A percentile compares a stretch with the other conserved stretches of the same genome.
phyloP scores from a whole-genome alignment of 495 filamentous ascomycete genomes.

The Penicillium lividum region DNA sequence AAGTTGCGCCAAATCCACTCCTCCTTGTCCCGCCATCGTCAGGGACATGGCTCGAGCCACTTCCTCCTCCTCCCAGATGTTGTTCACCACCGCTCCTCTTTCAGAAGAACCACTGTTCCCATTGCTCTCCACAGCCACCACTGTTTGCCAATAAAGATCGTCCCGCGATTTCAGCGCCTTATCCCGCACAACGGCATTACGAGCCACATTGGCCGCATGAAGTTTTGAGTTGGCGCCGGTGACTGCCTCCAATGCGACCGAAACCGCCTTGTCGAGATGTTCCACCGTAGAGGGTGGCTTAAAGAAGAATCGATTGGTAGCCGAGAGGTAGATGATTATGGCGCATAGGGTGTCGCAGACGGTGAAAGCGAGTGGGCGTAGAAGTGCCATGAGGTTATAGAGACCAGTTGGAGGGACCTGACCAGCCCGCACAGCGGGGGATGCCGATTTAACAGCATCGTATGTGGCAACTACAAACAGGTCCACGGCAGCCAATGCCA shows the following conservation, averaged over 20 bases:
- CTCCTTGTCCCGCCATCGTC: slow-evolving; percentile 46
- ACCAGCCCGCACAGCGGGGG: slow-evolving; percentile 37
- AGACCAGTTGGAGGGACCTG: slow-evolving; percentile 47
- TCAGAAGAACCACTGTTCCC: slow-evolving; percentile 24
- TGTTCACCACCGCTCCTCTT: slow-evolving; percentile 25
- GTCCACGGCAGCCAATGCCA: slow-evolving; percentile 63
- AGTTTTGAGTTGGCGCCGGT: slow-evolving; percentile 51
- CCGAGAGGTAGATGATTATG: slow-evolving; percentile 65
- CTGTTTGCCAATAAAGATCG: slow-evolving; percentile 61
- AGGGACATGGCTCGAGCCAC: slow-evolving; percentile 55
- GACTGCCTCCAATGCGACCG: slow-evolving; percentile 40
- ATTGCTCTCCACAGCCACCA: slow-evolving; percentile 39
- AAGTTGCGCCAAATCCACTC: slow-evolving; percentile 50
- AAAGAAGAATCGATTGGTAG: slow-evolving; percentile 71
- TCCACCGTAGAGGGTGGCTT: slow-evolving; percentile 52
- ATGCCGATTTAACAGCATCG: slow-evolving; percentile 57
- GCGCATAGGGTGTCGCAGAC: slow-evolving; percentile 62
- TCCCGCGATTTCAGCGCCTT: slow-evolving; percentile 51
- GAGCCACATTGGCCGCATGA: slow-evolving; percentile 52
- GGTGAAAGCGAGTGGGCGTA: slow-evolving; percentile 60
- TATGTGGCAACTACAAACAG: slow-evolving; percentile 61
- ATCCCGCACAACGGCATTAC: slow-evolving; percentile 62
- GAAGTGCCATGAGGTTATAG: slow-evolving; percentile 64
- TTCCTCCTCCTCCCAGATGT: slow-evolving; percentile 57
- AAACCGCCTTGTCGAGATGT: slow-evolving; percentile 41